phyloP scores from a whole-genome alignment of 2,329 filamentous ascomycete genomes.

The Venturia pyrina region DNA sequence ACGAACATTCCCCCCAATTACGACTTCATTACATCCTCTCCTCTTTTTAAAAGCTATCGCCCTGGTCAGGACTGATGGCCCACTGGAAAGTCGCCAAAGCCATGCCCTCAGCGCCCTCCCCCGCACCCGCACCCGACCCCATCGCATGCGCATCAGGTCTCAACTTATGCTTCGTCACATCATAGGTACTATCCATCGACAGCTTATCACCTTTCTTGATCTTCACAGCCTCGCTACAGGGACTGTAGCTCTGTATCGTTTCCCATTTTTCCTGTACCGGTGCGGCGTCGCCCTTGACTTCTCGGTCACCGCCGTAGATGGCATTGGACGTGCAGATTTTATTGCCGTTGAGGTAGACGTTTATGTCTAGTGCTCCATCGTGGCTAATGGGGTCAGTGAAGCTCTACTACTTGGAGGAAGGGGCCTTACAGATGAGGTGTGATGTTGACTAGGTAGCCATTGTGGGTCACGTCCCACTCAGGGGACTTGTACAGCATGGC shows the following conservation, averaged over 20 bases:
- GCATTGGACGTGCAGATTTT: constrained; percentile 10
- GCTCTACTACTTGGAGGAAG: not conserved
- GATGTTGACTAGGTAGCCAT: constrained; percentile 11
- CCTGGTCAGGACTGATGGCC: not conserved
- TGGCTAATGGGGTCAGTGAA: not conserved
- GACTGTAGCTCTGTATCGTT: constrained; percentile 9
- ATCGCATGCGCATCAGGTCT: constrained; percentile 7
- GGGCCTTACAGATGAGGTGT: constrained; percentile 5
- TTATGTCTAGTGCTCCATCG: constrained; percentile 9
- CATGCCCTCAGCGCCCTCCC: constrained; percentile 10
- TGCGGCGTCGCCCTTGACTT: not conserved
- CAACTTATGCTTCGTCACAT: constrained; percentile 12
- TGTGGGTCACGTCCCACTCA: constrained; percentile 1
- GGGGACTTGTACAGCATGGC: constrained; percentile 9
- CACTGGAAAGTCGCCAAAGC: constrained; percentile 4
- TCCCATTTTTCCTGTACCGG: constrained; percentile 8
- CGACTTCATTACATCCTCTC: no score
- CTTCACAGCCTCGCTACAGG: constrained; percentile 2
- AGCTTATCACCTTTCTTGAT: constrained; percentile 10
- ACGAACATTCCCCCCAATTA: no score
- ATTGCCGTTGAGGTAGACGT: constrained; percentile 8
- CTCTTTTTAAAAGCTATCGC: not conserved
- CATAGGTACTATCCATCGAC: constrained; percentile 6
- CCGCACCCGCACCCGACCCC: not conserved
- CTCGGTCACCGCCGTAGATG: constrained; percentile 8